Evolutionary conservation across 495 filamentous ascomycete genomes (phyloP), one percentile per base, ranked within the genome.

Genomic region (Penicillium odoratum): DNA sequence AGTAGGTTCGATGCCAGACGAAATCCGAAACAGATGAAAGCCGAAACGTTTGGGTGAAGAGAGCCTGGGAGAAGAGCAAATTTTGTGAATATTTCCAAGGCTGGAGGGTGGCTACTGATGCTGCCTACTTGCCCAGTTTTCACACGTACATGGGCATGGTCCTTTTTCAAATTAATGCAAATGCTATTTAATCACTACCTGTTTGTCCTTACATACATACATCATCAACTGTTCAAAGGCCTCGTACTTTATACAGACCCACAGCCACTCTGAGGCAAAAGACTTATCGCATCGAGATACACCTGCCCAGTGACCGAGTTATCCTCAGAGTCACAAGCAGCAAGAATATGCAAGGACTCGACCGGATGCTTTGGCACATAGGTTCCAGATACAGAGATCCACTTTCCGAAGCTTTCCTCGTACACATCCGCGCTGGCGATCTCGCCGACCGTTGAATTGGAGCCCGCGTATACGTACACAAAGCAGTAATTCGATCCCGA

Each of bases 221-320:
- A 29, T 15, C 28, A 48, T 30, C 25, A 31, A 31, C 9, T 31
- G 16, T 30, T 16, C n/a, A 31, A 5, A 31, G 11, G 25, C 13
- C 31, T 51, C 8, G 18, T 36, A 3, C 21, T n/a, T n/a, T 26
- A 51, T 13, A 31, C 46, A 26, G 48, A 48, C 26, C 26, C 44
- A 21, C 43, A 58, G 4, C 51, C 29, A 7, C 43, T 42, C 28
- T 42, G 7, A 28, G 42, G 42, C 38, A 48, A 38, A 13, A 66
- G 57, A 36, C 48, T 58, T 21, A 71, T 48, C 42, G 63, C 59
- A 66, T 69, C 69, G 44, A 71, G 34, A 42, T 53, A 55, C 2
- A 67, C 52, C 48, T 48, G 7, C 1, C 59, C 60, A 2, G 58
- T 66, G 33, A 57, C 48, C 9, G 64, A 69, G 18, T 52, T 60